Evolutionary conservation across 2,329 filamentous ascomycete genomes (phyloP).

Genomic region (Cryphonectria naterciae): DNA sequence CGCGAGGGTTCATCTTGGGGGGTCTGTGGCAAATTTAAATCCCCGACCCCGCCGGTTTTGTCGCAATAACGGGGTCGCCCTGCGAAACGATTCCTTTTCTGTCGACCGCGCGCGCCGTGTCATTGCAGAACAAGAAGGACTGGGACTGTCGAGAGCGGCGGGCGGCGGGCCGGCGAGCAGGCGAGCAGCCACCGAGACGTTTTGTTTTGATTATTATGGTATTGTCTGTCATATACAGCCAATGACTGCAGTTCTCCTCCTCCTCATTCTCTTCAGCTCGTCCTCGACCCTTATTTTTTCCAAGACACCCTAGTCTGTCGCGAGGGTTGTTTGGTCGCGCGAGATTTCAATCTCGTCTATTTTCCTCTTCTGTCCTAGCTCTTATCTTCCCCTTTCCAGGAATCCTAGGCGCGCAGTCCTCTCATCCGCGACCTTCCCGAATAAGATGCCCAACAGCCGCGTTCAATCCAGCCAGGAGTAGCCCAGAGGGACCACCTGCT

Average conservation of each 20-base stretch:
- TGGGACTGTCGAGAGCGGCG: background rate
- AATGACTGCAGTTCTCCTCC: background rate
- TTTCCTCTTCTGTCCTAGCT: constrained; percentile 21
- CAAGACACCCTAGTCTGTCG: background rate
- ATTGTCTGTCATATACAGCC: background rate
- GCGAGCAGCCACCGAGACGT: background rate
- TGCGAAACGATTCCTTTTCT: constrained; percentile 1
- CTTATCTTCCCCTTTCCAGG: constrained; percentile 22
- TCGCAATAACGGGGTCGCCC: constrained; percentile 1
- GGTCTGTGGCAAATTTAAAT: constrained; percentile 10
- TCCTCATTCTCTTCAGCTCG: background rate
- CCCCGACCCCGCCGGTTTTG: constrained; percentile 4
- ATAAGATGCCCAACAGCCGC: constrained; percentile 23
- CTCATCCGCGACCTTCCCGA: constrained; percentile 24
- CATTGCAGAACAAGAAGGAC: background rate
- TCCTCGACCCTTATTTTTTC: background rate
- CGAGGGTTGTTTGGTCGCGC: constrained; percentile 1
- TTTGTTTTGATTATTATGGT: background rate
- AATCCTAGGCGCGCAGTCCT: constrained; percentile 17
- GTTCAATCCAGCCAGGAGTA: background rate
- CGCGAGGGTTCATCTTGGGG: background rate
- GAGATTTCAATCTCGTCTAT: constrained; percentile 18
- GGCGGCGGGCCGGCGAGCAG: background rate
- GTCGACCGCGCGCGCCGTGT: background rate
- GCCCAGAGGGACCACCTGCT: constrained; percentile 17